Evolutionary conservation across 352 stramenopile genomes (phyloP).

Genomic region (Phytophthora quininea): DNA sequence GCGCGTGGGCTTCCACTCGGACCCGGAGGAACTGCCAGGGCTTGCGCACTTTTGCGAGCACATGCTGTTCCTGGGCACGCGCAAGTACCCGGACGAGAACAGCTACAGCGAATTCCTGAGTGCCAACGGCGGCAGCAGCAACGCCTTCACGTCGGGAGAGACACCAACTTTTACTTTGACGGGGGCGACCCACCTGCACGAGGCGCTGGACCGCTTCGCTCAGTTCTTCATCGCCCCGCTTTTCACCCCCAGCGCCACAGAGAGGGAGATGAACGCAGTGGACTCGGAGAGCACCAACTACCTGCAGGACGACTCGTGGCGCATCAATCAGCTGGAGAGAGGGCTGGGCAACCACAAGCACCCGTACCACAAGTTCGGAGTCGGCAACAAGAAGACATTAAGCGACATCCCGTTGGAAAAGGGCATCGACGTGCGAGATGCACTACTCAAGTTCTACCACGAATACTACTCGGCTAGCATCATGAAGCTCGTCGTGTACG

Average conservation of each 20-base stretch:
- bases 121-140: constrained; percentile 90
- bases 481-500: constrained; percentile 90
- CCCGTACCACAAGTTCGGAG: constrained; percentile 87
- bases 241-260: constrained; percentile 90
- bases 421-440: constrained; percentile 62
- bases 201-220: constrained; percentile 93
- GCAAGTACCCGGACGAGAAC: constrained; percentile 95
- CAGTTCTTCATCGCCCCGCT: constrained; percentile 97
- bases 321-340: constrained; percentile 81
- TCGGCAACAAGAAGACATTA: constrained; percentile 85
- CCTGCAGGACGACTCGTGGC: constrained; percentile 90
- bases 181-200: constrained; percentile 61
- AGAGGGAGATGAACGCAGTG: constrained; percentile 95
- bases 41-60: constrained; percentile 94
- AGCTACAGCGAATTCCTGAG: constrained; percentile 91
- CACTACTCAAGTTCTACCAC: constrained; percentile 84
- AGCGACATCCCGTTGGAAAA: constrained; percentile 31
- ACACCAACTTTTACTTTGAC: constrained; percentile 97
- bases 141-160: constrained; percentile 95
- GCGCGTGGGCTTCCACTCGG: constrained; percentile 90
- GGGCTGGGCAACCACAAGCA: constrained; percentile 64
- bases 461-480: constrained; percentile 86
- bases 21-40: constrained; percentile 85
- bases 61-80: constrained; percentile 98
- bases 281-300: constrained; percentile 97